phyloP scores from a whole-genome alignment of 2,329 filamentous ascomycete genomes.

The Malbranchea zuffiana region DNA sequence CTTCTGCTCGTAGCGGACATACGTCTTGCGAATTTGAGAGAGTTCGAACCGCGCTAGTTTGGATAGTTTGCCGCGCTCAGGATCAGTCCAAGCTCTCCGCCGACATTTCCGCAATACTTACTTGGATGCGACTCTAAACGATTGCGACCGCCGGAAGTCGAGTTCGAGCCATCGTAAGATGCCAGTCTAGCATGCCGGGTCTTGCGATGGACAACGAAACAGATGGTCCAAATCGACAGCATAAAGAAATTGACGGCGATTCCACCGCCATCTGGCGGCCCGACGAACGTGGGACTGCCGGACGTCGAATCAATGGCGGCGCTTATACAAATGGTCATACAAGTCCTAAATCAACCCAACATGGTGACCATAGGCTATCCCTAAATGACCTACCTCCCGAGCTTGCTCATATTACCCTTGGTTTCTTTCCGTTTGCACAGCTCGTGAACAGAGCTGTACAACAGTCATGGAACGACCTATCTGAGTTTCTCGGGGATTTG shows the following conservation, averaged over 20 bases:
- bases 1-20: no score
- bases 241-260: slow-evolving; percentile 1
- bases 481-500: slow-evolving; percentile 58
- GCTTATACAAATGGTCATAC: slow-evolving; percentile 2
- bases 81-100: no score
- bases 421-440: slow-evolving; percentile 63
- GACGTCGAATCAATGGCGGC: slow-evolving; percentile 2
- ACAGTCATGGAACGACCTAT: slow-evolving; percentile 67
- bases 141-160: no score
- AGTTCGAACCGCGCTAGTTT: no score
- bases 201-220: slow-evolving; percentile 29
- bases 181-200: slow-evolving; percentile 30
- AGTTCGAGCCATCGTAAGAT: no score
- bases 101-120: no score
- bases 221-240: not conserved
- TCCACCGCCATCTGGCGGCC: not conserved
- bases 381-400: slow-evolving; percentile 37
- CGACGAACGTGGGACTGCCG: not conserved
- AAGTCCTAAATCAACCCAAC: not conserved
- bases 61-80: no score
- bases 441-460: slow-evolving; percentile 72
- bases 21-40: no score
- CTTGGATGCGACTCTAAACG: no score
- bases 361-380: not conserved
- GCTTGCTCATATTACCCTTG: slow-evolving; percentile 58